Conservation (phyloP, 768 basidiomycete species). For the Omphalotus guepiniiformis region DNA sequence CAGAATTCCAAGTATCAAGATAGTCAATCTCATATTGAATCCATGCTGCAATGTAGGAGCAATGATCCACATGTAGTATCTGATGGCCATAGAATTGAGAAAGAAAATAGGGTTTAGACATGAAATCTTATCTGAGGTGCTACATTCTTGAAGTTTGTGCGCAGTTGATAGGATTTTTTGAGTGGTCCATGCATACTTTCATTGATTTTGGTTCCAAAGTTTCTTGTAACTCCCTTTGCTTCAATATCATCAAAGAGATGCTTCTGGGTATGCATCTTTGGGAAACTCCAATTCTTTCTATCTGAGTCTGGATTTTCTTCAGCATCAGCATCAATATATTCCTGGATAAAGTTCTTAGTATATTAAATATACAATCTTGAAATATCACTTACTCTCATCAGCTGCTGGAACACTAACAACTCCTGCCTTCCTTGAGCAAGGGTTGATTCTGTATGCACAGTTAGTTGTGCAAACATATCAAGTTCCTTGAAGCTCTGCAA, state of each 20-base stretch:
- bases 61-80: slow-evolving; percentile 1
- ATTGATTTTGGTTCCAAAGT: slow-evolving; percentile 25
- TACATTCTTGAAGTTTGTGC: slow-evolving; percentile 30
- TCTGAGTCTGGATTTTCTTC: no score
- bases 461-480: no score
- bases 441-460: no score
- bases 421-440: no score
- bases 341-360: not conserved
- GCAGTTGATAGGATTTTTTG: slow-evolving; percentile 21
- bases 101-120: not conserved
- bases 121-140: slow-evolving; percentile 19
- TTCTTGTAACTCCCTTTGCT: slow-evolving; percentile 28
- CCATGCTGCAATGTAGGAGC: not conserved
- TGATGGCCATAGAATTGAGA: not conserved
- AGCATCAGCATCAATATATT: not conserved
- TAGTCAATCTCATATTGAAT: not conserved
- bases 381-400: no score
- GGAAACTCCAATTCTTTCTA: slow-evolving; percentile 33
- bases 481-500: no score
- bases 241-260: slow-evolving; percentile 27
- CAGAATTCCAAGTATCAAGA: no score
- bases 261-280: slow-evolving; percentile 27
- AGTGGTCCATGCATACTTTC: slow-evolving; percentile 30
- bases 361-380: not conserved
- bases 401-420: no score